Evolutionary conservation across 257 asterid genomes (phyloP), one percentile per base, ranked within the genome.

Genomic region (Scutellaria baicalensis): DNA sequence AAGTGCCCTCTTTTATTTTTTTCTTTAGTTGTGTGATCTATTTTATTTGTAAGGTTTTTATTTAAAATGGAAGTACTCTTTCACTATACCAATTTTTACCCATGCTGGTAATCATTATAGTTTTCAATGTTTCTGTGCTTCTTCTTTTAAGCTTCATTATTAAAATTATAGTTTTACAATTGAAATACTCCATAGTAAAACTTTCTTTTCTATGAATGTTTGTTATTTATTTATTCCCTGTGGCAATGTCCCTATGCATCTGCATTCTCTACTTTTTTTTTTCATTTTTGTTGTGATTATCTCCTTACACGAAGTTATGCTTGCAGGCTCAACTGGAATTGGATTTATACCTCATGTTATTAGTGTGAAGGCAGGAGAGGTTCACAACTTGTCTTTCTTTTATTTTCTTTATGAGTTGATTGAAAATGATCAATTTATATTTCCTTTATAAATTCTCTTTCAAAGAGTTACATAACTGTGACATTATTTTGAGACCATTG

Each of bases 301-400:
- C 36, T 20, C 18, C 72, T 68, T 18, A 69, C 66, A 58, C 55
- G 21, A 63, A 58, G n/a, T 61, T 76, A 58, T 68, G 52, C 20
- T 60, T 72, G 79, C 92, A 84, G 92, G 89, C 35, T 79, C 89
- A 47, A 72, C 72, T 57, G 89, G 83, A 47, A 72, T 68, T 59
- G 86, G 83, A 70, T 78, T 82, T 43, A 82, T 69, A 38, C 81
- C 86, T 18, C 89, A 80, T 76, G 71, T 81, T 27, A 75, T 86
- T 55, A 44, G n/a, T 43, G 91, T 83, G 49, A 59, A 67, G 48
- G 66, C 82, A 0, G 91, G 91, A 72, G 91, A 85, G 88, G 88
- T 85, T 58, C 64, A 27, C 50, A 20, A 51, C 63, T 68, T 44
- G 43, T 13, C 20, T 10, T 59, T 59, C 7, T 64, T 49, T 16